phyloP scores from a whole-genome alignment of 352 stramenopile genomes.

The Phytophthora ramorum region DNA sequence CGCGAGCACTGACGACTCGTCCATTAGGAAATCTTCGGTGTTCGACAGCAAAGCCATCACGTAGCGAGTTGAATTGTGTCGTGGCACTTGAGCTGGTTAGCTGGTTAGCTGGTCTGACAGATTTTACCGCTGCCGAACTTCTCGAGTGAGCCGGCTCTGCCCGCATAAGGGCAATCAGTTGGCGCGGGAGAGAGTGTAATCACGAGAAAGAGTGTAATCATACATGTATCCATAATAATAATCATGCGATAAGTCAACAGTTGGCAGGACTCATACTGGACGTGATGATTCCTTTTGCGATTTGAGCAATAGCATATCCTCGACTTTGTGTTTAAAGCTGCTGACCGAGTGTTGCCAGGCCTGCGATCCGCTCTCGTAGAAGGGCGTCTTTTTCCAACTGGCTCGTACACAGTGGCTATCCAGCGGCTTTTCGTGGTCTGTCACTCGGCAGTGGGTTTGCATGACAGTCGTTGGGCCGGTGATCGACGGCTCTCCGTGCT shows the following conservation, averaged over 20 bases:
- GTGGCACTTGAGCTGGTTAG: conserved; percentile 15
- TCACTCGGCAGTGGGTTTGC: conserved; percentile 12
- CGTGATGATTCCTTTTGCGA: neutral
- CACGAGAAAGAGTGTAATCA: neutral
- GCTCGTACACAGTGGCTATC: neutral
- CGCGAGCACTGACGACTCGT: conserved; percentile 33
- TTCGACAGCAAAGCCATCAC: neutral
- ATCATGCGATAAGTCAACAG: too few species aligned
- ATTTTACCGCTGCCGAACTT: too few species aligned
- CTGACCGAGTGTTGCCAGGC: conserved; percentile 14
- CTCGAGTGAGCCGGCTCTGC: conserved; percentile 7
- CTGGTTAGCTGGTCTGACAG: conserved; percentile 12
- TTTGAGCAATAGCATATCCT: conserved; percentile 13
- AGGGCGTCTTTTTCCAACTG: conserved; percentile 5
- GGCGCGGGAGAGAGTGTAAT: conserved; percentile 23
- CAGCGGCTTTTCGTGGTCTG: conserved; percentile 2
- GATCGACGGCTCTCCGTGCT: neutral
- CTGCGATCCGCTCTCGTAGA: conserved; percentile 1
- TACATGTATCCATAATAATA: neutral
- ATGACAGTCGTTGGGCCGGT: conserved; percentile 18
- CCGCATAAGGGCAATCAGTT: conserved; percentile 23
- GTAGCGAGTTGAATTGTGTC: conserved; percentile 7
- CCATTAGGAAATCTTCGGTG: conserved; percentile 30
- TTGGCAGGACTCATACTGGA: too few species aligned
- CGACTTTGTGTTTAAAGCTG: conserved; percentile 12